Evolutionary conservation across 2,329 filamentous ascomycete species (phyloP), one percentile per base, ranked within the genome.

Genomic region (Aureobasidium subglaciale): DNA sequence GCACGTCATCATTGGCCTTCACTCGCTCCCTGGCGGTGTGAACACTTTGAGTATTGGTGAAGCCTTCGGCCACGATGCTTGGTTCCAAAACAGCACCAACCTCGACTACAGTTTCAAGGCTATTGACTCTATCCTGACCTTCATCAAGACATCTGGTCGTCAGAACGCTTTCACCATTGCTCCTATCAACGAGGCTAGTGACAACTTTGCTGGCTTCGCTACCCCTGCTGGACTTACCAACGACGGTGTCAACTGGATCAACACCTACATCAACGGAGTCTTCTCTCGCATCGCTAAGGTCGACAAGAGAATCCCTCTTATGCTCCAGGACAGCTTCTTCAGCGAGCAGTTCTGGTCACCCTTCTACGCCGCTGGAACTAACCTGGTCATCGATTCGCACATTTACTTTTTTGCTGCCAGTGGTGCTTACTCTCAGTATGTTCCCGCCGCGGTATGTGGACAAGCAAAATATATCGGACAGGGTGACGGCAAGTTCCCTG

Each of bases 121-220:
- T 7, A 61, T 71, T 35, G 67, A 69, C 16, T 61, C 61, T 2
- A 63, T 68, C 1, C 57, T 71, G 11, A 53, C 57, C n/a, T 73
- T 66, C 55, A 67, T 73, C 46, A 55, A 65, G 43, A 53, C 52
- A 9, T 67, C 65, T 5, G 64, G 63, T 11, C 61, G 56, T 16
- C 61, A 63, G 5, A 61, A 69, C 49, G 63, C 62, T 9, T 71
- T 66, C 60, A 70, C 68, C 52, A 58, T 73, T 37, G 64, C 62
- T 3, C 68, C 70, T 5, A 66, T 73, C 60, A 73, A 73, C 60
- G 70, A 73, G 50, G 61, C 69, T 0, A 63, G 59, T 27, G 70
- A 72, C 61, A 69, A 69, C 56, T 43, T 55, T 70, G 67, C 1
- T 61, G 63, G 56, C n/a, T 71, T 72, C 43, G 69, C 63, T 22